Evolutionary conservation across 179 eudicot genomes (phyloP).

Genomic region (Silene coronaria): DNA sequence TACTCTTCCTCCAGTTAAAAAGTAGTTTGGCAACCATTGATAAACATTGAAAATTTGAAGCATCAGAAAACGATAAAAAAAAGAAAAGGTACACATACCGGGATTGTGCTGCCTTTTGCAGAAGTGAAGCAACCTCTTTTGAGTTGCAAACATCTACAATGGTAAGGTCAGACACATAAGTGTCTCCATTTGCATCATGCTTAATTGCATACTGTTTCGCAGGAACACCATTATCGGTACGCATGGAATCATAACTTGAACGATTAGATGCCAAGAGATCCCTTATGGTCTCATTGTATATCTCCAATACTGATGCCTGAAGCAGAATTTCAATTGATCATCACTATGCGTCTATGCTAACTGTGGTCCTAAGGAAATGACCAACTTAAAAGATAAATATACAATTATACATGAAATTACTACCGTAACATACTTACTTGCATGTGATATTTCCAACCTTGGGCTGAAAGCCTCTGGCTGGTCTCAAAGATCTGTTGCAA

Average conservation of each 20-base stretch:
- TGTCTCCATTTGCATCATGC: slow-evolving; percentile 69
- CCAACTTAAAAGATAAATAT: not conserved
- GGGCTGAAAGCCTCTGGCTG: slow-evolving; percentile 51
- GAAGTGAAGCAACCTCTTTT: slow-evolving; percentile 59
- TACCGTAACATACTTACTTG: slow-evolving; percentile 36
- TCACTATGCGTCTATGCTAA: not conserved
- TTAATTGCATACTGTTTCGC: slow-evolving; percentile 59
- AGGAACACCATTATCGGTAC: slow-evolving; percentile 44
- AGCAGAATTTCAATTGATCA: not conserved
- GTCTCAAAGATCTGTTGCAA: slow-evolving; percentile 67
- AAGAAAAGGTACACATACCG: slow-evolving; percentile 29
- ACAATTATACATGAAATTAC: no score
- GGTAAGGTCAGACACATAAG: slow-evolving; percentile 65
- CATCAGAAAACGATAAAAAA: not conserved
- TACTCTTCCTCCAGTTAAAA: not conserved
- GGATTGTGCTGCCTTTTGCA: slow-evolving; percentile 61
- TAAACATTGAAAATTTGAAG: not conserved
- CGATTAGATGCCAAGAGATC: slow-evolving; percentile 50
- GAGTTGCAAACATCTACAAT: slow-evolving; percentile 68
- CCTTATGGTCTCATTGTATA: slow-evolving; percentile 69
- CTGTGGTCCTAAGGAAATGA: not conserved
- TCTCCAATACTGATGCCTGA: slow-evolving; percentile 75
- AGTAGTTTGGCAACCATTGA: not conserved
- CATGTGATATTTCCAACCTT: slow-evolving; percentile 76
- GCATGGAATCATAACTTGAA: slow-evolving; percentile 40